A percentile compares a stretch with the other conserved stretches of the same genome.
These are phyloP conservation scores for Trametes cinnabarina DNA, from an alignment of 768 basidiomycete genomes.

Conservation along the genomic window DNA sequence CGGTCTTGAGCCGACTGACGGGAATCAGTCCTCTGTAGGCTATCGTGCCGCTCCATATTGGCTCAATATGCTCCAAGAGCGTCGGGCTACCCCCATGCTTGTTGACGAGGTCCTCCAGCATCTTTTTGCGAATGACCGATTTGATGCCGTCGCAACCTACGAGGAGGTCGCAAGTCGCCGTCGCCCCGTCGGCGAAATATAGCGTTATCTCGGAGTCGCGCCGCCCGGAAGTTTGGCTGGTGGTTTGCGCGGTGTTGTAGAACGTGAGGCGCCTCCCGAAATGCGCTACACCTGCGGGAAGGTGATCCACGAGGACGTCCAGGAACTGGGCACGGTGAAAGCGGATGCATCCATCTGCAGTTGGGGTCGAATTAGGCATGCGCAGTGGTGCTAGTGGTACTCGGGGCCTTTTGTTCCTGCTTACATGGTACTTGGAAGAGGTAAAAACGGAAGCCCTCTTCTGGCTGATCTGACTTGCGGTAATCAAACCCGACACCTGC, in stretches of 20 bases:
- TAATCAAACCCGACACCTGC: conserved; percentile 48
- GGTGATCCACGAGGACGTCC: conserved; percentile 37
- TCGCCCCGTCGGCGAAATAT: conserved; percentile 27
- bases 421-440: conserved; percentile 42
- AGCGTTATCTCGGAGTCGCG: conserved; percentile 13
- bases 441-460: conserved; percentile 41
- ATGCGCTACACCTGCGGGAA: conserved; percentile 28
- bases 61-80: conserved; percentile 37
- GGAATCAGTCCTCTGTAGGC: conserved; percentile 48
- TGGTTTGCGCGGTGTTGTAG: conserved; percentile 7
- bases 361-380: background rate
- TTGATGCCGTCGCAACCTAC: conserved; percentile 35
- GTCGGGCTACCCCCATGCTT: conserved; percentile 17
- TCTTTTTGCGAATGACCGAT: conserved; percentile 33
- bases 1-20: conserved; percentile 31
- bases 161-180: conserved; percentile 32
- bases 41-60: conserved; percentile 46
- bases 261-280: conserved; percentile 32
- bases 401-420: background rate
- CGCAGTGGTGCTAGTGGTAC: no score
- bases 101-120: conserved; percentile 24
- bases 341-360: conserved; percentile 34
- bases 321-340: conserved; percentile 52
- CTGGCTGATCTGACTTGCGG: conserved; percentile 40
- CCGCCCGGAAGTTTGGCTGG: no score